Conservation (phyloP, 305 asterid species). For the Fraxinus dipetala region DNA sequence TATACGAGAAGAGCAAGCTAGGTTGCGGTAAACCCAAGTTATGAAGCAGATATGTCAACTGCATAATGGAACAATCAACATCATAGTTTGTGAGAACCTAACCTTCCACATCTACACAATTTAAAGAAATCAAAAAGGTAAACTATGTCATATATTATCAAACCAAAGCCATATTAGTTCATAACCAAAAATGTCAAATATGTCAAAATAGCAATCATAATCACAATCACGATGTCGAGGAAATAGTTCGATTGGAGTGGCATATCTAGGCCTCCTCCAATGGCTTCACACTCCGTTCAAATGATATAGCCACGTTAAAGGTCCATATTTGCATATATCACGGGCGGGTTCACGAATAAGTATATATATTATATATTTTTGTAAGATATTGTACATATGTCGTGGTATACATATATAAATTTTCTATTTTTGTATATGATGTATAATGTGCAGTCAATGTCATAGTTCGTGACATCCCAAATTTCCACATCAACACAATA, state of each 20-base stretch:
- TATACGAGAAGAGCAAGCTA: neutral
- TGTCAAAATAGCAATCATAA: conserved; percentile 76
- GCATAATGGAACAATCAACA: neutral
- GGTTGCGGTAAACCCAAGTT: neutral
- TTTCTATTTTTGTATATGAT: neutral
- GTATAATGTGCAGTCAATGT: neutral
- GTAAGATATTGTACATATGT: neutral
- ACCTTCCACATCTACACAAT: neutral
- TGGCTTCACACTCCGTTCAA: conserved; percentile 70
- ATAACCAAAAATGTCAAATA: conserved; percentile 60
- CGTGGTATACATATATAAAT: neutral
- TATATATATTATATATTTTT: too few species aligned
- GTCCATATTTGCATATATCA: neutral
- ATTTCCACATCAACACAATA: neutral
- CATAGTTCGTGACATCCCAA: neutral
- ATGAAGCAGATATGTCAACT: neutral
- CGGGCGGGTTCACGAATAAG: neutral
- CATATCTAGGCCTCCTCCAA: conserved; percentile 92
- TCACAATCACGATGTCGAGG: conserved; percentile 58
- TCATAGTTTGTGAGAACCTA: neutral
- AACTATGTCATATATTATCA: neutral
- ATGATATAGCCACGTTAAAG: conserved; percentile 18
- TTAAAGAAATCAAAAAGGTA: neutral
- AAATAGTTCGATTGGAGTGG: conserved; percentile 84
- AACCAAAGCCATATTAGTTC: conserved; percentile 44